phyloP scores from a whole-genome alignment of 208 protist species.

The Wallacemonas sp. region DNA sequence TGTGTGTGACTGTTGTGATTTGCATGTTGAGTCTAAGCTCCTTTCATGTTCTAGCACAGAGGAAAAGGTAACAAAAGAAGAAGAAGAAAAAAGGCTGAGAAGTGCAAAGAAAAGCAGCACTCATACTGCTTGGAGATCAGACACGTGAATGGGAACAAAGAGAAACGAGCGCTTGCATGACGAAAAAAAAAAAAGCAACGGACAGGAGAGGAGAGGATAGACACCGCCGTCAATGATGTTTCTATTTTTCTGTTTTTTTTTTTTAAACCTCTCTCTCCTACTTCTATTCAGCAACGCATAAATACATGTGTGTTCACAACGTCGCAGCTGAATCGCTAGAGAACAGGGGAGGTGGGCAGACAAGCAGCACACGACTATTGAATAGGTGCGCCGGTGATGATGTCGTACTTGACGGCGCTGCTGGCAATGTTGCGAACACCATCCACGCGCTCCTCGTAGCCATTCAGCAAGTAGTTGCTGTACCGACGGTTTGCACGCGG shows the following conservation, averaged over 20 bases:
- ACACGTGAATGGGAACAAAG: no score
- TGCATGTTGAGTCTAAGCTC: background rate
- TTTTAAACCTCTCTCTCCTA: background rate
- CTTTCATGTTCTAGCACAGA: background rate
- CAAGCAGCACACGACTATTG: no score
- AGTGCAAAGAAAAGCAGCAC: no score
- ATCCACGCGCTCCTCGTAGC: slow-evolving; percentile 10
- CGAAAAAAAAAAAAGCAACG: slow-evolving; percentile 1
- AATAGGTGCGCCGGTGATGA: slow-evolving; percentile 18
- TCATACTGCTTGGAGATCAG: no score
- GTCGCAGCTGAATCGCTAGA: no score
- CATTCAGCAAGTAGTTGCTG: slow-evolving; percentile 19
- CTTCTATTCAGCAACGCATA: no score
- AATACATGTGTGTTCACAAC: no score
- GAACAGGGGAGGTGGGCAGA: no score
- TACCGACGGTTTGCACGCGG: background rate
- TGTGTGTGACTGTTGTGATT: background rate
- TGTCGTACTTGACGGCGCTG: slow-evolving; percentile 24
- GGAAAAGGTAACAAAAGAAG: background rate
- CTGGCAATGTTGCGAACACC: slow-evolving; percentile 1
- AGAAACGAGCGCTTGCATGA: background rate
- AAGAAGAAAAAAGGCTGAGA: background rate
- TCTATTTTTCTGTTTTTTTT: background rate
- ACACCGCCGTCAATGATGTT: no score
- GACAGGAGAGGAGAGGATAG: slow-evolving; percentile 6